Percentiles rank a stretch among this genome's conserved stretches.
Evolutionary conservation across 1,284 basidiomycete species (phyloP).

Genomic region (Apiotrichum domesticum): DNA sequence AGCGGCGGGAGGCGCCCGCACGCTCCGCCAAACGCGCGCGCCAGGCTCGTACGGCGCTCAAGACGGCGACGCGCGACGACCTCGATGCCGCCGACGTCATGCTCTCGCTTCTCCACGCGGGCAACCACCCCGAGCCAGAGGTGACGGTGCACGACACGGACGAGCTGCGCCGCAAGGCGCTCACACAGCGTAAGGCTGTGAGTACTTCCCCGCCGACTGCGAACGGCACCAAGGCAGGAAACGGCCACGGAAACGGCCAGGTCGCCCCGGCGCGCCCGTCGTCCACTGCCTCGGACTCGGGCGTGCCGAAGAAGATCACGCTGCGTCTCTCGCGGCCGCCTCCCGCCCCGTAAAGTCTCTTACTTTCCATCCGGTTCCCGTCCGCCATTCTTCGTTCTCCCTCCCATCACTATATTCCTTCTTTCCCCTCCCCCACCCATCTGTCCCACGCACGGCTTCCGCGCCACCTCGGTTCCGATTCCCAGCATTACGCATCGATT

Average conservation of each 20-base stretch:
- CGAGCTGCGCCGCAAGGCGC: too few species aligned
- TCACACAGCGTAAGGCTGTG: not conserved
- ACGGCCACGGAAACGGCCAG: not conserved
- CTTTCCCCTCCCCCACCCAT: too few species aligned
- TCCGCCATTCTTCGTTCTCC: too few species aligned
- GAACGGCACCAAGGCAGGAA: not conserved
- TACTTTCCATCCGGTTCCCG: too few species aligned
- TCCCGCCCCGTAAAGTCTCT: too few species aligned
- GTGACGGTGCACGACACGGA: not conserved
- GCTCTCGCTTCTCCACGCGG: slow-evolving; percentile 9
- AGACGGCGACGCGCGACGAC: slow-evolving; percentile 21
- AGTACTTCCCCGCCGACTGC: not conserved
- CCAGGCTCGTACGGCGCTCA: slow-evolving; percentile 2
- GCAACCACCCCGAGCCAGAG: not conserved
- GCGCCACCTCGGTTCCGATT: too few species aligned
- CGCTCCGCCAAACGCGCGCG: slow-evolving; percentile 3
- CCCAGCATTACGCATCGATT: too few species aligned
- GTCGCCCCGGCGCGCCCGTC: not conserved
- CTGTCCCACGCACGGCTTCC: too few species aligned
- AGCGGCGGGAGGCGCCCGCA: slow-evolving; percentile 8
- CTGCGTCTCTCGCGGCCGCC: not conserved
- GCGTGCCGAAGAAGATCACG: slow-evolving; percentile 1
- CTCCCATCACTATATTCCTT: too few species aligned
- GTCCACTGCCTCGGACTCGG: slow-evolving; percentile 2
- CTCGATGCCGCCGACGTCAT: slow-evolving; percentile 30